A percentile compares a stretch with the other conserved stretches of the same genome.
phyloP scores from a whole-genome alignment of 495 filamentous ascomycete species.

The Penicillium paxilli region DNA sequence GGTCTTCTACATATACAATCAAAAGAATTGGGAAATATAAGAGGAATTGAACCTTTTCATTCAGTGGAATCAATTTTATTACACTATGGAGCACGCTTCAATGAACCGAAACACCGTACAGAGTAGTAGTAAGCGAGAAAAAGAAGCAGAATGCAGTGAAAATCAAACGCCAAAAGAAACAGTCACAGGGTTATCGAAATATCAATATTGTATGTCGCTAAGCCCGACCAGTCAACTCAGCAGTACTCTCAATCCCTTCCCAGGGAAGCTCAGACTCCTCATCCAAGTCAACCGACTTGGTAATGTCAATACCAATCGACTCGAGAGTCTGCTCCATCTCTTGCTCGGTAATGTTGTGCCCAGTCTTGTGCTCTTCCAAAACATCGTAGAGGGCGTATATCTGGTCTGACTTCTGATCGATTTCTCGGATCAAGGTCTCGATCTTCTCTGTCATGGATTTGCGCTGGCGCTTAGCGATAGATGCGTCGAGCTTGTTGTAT shows the following conservation, averaged over 20 bases:
- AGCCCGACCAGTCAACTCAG: constrained; percentile 41
- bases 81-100: not conserved
- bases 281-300: constrained; percentile 29
- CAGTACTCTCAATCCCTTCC: constrained; percentile 55
- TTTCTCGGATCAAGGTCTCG: constrained; percentile 58
- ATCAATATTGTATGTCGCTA: constrained; percentile 7
- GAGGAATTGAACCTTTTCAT: not conserved
- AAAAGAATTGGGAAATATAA: too few relatives aligned
- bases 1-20: too few relatives aligned
- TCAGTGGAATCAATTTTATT: not conserved
- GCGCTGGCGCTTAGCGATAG: constrained; percentile 66
- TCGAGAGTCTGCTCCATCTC: constrained; percentile 69
- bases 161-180: constrained; percentile 9
- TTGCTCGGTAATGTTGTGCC: constrained; percentile 63
- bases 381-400: constrained; percentile 90
- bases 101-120: constrained; percentile 6
- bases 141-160: not conserved
- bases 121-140: not conserved
- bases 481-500: constrained; percentile 69
- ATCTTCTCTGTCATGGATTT: constrained; percentile 65
- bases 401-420: constrained; percentile 81
- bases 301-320: constrained; percentile 52
- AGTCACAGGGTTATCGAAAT: constrained; percentile 1
- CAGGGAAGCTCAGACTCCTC: constrained; percentile 49
- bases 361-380: constrained; percentile 76